Conservation (phyloP, 1,139 yeast species). For the Saccharomyces hybrid region DNA sequence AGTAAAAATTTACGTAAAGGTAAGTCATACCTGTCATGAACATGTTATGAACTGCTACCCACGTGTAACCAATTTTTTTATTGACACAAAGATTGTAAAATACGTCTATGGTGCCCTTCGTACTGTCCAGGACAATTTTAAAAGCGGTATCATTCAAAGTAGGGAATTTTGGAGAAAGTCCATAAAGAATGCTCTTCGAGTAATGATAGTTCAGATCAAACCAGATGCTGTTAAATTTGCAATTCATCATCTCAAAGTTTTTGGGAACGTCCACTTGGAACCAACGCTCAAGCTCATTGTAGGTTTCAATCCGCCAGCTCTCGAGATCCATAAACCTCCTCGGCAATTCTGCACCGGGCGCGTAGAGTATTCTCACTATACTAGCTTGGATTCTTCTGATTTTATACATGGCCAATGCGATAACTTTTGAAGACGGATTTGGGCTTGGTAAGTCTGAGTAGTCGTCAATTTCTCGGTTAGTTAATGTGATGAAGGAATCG, state of each 20-base stretch:
- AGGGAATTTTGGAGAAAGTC: constrained; percentile 65
- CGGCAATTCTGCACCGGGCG: constrained; percentile 58
- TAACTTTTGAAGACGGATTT: constrained; percentile 55
- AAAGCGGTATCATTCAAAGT: constrained; percentile 49
- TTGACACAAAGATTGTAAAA: constrained; percentile 51
- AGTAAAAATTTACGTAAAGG: constrained; percentile 66
- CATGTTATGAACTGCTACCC: constrained; percentile 88
- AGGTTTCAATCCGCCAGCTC: constrained; percentile 53
- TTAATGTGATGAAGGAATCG: constrained; percentile 50
- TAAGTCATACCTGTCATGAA: constrained; percentile 87
- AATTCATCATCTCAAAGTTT: constrained; percentile 54
- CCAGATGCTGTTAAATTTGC: constrained; percentile 48
- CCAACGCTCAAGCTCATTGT: constrained; percentile 55
- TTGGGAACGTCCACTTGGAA: constrained; percentile 45
- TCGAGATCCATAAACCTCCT: constrained; percentile 47
- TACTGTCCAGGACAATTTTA: constrained; percentile 51
- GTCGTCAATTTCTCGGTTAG: constrained; percentile 27
- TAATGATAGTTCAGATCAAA: constrained; percentile 73
- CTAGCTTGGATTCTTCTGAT: constrained; percentile 72
- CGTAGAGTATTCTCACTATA: constrained; percentile 64
- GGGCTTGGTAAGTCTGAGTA: constrained; percentile 32
- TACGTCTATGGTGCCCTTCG: constrained; percentile 57
- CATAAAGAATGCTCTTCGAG: constrained; percentile 63
- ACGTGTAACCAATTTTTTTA: constrained; percentile 69
- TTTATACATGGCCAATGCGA: constrained; percentile 58